A percentile compares a stretch with the other conserved stretches of the same genome.
Conservation (phyloP, 2,329 filamentous ascomycete genomes). For the Ophiostoma sp. region DNA sequence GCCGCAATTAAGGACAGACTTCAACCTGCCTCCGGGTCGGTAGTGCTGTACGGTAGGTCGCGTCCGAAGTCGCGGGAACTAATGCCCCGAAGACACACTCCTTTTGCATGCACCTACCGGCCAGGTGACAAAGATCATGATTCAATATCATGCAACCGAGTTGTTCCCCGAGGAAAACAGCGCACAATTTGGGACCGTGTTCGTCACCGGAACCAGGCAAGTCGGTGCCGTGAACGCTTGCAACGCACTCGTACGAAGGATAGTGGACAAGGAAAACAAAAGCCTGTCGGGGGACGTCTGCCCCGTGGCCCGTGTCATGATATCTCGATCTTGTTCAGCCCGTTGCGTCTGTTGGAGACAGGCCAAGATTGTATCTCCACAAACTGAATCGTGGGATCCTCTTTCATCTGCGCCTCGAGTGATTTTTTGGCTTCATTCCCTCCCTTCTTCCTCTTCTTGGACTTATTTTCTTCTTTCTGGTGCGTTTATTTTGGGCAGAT, state of each 20-base stretch:
- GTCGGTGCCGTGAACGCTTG: background rate
- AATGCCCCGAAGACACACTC: background rate
- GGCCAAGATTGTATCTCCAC: background rate
- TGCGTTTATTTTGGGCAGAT: background rate
- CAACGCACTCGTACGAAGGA: no score
- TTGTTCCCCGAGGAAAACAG: background rate
- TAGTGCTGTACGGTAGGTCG: background rate
- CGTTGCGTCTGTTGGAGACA: background rate
- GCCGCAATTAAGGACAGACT: background rate
- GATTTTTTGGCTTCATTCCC: background rate
- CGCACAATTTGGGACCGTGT: background rate
- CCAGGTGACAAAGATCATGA: background rate
- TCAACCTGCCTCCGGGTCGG: background rate
- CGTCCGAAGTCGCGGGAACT: background rate
- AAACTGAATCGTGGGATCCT: slow-evolving; percentile 1
- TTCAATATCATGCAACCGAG: slow-evolving; percentile 2
- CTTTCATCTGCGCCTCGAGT: background rate
- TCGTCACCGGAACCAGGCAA: background rate
- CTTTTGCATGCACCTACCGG: slow-evolving; percentile 3
- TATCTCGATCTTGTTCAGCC: background rate
- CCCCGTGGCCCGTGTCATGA: background rate
- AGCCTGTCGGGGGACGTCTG: background rate
- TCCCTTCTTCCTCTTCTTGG: background rate
- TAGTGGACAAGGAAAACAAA: background rate
- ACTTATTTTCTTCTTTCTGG: background rate